Evolutionary conservation across 1,139 yeast genomes (phyloP).

Genomic region (Debaryomyces udenii): DNA sequence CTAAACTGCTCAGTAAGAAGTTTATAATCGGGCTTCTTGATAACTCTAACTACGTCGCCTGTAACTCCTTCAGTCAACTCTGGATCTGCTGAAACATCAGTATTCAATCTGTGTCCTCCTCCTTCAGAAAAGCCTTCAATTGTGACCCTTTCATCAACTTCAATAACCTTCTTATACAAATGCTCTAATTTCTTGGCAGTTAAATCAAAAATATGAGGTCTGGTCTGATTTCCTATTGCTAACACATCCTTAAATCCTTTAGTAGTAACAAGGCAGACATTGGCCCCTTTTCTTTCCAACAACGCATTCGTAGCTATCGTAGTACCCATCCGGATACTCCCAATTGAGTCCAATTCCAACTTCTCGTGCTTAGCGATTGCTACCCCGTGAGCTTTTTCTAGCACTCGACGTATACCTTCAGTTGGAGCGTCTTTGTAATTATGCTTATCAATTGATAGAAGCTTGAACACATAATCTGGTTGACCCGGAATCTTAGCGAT

Average conservation of each 20-base stretch:
- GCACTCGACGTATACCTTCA: conserved; percentile 81
- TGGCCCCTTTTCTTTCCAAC: conserved; percentile 54
- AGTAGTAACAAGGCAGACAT: conserved; percentile 52
- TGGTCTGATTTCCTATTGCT: conserved; percentile 44
- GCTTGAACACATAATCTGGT: conserved; percentile 52
- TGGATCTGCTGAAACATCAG: conserved; percentile 24
- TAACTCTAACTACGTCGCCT: conserved; percentile 40
- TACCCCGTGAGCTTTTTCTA: conserved; percentile 58
- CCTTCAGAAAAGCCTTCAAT: conserved; percentile 44
- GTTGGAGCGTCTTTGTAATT: conserved; percentile 89
- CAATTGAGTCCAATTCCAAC: conserved; percentile 32
- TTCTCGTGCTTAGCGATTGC: conserved; percentile 48
- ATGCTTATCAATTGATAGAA: conserved; percentile 83
- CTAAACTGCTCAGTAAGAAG: conserved; percentile 26
- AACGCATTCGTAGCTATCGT: conserved; percentile 47
- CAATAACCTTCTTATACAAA: conserved; percentile 38
- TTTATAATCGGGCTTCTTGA: conserved; percentile 36
- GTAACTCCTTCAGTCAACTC: conserved; percentile 33
- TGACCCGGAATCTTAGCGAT: conserved; percentile 52
- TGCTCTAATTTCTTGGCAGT: conserved; percentile 41
- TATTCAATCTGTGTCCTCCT: conserved; percentile 35
- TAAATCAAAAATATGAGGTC: conserved; percentile 43
- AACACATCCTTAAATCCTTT: conserved; percentile 54
- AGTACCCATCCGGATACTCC: conserved; percentile 42
- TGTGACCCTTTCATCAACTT: conserved; percentile 48